These are phyloP conservation scores for Diplosphaera chodatii DNA, from an alignment of 139 green algal species.

Conservation along the genomic window DNA sequence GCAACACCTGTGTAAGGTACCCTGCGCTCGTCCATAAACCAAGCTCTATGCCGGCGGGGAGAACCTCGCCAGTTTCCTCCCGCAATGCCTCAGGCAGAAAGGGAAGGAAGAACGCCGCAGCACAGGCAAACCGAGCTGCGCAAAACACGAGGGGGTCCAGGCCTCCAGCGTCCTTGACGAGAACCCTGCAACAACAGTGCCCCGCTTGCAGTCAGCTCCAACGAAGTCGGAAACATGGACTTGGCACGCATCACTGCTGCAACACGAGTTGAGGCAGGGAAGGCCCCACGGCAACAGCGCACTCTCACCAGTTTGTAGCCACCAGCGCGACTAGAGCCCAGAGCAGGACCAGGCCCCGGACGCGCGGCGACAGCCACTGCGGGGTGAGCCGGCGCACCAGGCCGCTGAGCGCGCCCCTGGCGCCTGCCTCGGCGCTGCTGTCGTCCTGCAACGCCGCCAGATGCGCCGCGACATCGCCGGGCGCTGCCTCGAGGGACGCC, in stretches of 20 bases:
- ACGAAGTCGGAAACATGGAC: no score
- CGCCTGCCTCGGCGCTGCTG: background rate
- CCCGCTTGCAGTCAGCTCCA: no score
- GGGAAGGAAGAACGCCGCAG: constrained; percentile 18
- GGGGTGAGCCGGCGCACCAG: background rate
- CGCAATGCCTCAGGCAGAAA: constrained; percentile 6
- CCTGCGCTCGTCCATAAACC: constrained; percentile 26
- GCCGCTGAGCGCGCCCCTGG: background rate
- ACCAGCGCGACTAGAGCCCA: constrained; percentile 33
- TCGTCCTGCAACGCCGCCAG: background rate
- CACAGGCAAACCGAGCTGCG: constrained; percentile 24
- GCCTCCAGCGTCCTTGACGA: constrained; percentile 30
- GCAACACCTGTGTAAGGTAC: background rate
- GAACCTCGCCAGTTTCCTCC: background rate
- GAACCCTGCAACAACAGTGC: constrained; percentile 15
- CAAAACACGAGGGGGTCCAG: constrained; percentile 30
- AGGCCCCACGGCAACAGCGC: no score
- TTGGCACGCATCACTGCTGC: no score
- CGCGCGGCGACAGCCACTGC: background rate
- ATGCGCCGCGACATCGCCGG: no score
- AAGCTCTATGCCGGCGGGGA: constrained; percentile 21
- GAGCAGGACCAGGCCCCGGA: constrained; percentile 22
- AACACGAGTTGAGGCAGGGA: no score
- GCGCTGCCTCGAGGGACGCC: background rate
- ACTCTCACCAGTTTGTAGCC: constrained; percentile 30